Evolutionary conservation across 2,329 filamentous ascomycete genomes (phyloP).

Genomic region (Fusarium chuoi): DNA sequence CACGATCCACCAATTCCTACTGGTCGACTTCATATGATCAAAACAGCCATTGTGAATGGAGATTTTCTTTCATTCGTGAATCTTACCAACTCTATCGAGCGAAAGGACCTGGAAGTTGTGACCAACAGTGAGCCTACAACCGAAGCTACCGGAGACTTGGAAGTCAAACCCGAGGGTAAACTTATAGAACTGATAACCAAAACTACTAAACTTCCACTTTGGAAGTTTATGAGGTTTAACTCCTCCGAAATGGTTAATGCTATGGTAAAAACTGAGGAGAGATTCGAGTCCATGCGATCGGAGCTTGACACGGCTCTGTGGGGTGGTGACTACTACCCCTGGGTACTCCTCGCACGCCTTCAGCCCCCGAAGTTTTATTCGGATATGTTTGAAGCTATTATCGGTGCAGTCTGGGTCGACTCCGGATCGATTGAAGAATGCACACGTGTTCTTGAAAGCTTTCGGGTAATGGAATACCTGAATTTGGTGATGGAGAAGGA

Average conservation of each 20-base stretch:
- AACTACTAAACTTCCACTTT: slow-evolving; percentile 60
- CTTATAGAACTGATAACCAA: slow-evolving; percentile 43
- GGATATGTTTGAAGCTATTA: slow-evolving; percentile 81
- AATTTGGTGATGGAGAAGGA: slow-evolving; percentile 67
- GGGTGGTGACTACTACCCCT: slow-evolving; percentile 69
- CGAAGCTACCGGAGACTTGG: slow-evolving; percentile 54
- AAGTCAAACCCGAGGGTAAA: slow-evolving; percentile 52
- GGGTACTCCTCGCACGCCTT: slow-evolving; percentile 75
- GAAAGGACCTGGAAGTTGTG: slow-evolving; percentile 35
- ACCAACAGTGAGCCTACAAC: slow-evolving; percentile 29
- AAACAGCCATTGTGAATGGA: slow-evolving; percentile 81
- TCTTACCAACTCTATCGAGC: slow-evolving; percentile 58
- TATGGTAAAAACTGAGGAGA: slow-evolving; percentile 55
- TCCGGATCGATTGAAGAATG: slow-evolving; percentile 72
- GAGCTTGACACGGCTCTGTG: slow-evolving; percentile 56
- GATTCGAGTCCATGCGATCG: slow-evolving; percentile 60
- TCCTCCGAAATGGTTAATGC: slow-evolving; percentile 58
- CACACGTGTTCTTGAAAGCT: slow-evolving; percentile 64
- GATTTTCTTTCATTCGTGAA: slow-evolving; percentile 82
- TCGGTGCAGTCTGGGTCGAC: slow-evolving; percentile 89
- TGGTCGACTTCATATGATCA: slow-evolving; percentile 77
- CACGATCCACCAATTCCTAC: slow-evolving; percentile 55
- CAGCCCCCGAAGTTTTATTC: slow-evolving; percentile 81
- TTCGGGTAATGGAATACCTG: slow-evolving; percentile 74
- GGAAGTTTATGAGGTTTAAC: slow-evolving; percentile 74